Conservation (phyloP, 129 eudicot genomes). For the Solidago caesia region DNA sequence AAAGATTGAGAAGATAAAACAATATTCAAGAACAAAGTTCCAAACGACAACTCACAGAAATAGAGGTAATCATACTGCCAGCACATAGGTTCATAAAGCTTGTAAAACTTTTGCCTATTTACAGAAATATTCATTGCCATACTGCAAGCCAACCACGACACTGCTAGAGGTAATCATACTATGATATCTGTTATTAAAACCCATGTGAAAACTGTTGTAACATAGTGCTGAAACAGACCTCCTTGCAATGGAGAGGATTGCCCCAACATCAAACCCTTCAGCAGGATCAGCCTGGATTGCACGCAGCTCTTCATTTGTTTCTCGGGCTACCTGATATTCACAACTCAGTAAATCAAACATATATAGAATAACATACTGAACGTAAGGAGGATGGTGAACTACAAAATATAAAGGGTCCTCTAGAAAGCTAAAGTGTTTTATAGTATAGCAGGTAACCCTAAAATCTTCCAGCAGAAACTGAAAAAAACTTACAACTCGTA, state of each 20-base stretch:
- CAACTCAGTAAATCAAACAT: slow-evolving; percentile 17
- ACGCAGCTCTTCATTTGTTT: slow-evolving; percentile 92
- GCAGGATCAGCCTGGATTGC: slow-evolving; percentile 72
- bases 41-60: background rate
- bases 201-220: background rate
- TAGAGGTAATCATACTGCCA: background rate
- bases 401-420: background rate
- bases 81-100: too few relatives aligned
- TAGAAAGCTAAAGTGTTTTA: background rate
- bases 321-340: slow-evolving; percentile 78
- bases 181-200: background rate
- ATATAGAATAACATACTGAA: background rate
- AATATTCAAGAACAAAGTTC: slow-evolving; percentile 11
- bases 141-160: slow-evolving; percentile 10
- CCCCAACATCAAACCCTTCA: slow-evolving; percentile 94
- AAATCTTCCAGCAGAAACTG: background rate
- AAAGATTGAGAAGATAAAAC: slow-evolving; percentile 17
- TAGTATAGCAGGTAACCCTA: background rate
- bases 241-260: slow-evolving; percentile 73
- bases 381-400: background rate
- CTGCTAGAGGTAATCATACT: slow-evolving; percentile 1
- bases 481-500: slow-evolving; percentile 71
- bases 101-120: background rate
- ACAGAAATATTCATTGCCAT: background rate
- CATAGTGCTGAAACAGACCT: slow-evolving; percentile 39